Percentiles rank a stretch among this genome's conserved stretches.
phyloP scores from a whole-genome alignment of 2,329 filamentous ascomycete species.

The Penicillium hesseltinei region DNA sequence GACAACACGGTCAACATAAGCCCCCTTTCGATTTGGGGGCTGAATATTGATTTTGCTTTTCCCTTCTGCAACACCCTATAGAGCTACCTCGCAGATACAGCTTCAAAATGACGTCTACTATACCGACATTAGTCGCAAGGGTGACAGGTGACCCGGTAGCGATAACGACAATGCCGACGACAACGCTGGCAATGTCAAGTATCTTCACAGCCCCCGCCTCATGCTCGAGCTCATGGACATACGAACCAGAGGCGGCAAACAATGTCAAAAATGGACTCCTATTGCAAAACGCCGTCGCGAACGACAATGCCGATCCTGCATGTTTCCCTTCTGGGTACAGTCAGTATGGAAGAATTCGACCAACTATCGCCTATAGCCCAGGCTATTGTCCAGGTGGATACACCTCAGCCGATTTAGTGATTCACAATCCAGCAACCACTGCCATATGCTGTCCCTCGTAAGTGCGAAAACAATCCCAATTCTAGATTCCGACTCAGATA shows the following conservation, averaged over 20 bases:
- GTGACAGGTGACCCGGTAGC: not conserved
- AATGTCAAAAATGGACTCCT: not conserved
- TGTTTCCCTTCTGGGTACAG: conserved; percentile 6
- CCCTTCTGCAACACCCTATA: not conserved
- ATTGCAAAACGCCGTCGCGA: not conserved
- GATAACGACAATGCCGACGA: no score
- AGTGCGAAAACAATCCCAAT: not conserved
- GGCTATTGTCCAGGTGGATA: conserved; percentile 29
- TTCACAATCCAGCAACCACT: conserved; percentile 19
- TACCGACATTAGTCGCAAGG: not conserved
- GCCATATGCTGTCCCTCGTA: conserved; percentile 26
- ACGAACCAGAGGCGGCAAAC: conserved; percentile 1
- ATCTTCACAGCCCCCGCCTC: not conserved
- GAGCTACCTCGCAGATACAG: not conserved
- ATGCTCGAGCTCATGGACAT: conserved; percentile 3
- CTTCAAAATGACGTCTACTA: not conserved
- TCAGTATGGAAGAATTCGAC: conserved; percentile 13
- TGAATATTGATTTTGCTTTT: not conserved
- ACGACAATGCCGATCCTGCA: not conserved
- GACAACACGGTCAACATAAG: not conserved
- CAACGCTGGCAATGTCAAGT: no score
- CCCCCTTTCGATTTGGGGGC: not conserved
- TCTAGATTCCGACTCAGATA: not conserved
- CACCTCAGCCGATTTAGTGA: conserved; percentile 20
- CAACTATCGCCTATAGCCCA: conserved; percentile 21